Conservation (phyloP, 495 filamentous ascomycete genomes). For the Achaetomiella virescens region DNA sequence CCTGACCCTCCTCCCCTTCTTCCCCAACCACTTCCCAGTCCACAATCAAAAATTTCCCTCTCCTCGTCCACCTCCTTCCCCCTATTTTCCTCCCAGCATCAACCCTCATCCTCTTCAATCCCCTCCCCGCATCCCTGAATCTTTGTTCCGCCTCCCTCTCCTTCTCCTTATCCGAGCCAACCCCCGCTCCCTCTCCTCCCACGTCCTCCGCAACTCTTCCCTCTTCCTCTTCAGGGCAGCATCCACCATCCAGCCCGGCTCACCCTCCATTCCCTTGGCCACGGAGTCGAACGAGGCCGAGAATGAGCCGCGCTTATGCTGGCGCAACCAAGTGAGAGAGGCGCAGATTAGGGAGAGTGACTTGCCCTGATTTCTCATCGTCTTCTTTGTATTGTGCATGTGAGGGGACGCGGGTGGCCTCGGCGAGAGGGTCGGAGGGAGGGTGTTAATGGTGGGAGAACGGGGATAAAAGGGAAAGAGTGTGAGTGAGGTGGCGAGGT, state of each 20-base stretch:
- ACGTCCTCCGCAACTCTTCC: slow-evolving; percentile 56
- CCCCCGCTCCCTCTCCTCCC: slow-evolving; percentile 63
- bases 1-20: slow-evolving; percentile 24
- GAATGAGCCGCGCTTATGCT: slow-evolving; percentile 65
- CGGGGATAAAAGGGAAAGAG: no score
- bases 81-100: slow-evolving; percentile 25
- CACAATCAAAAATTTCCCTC: slow-evolving; percentile 65
- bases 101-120: slow-evolving; percentile 22
- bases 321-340: slow-evolving; percentile 86
- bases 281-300: slow-evolving; percentile 39
- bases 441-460: slow-evolving; percentile 8
- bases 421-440: no score
- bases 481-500: not conserved
- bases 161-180: slow-evolving; percentile 60
- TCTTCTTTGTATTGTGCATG: not conserved
- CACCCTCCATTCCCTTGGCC: slow-evolving; percentile 52
- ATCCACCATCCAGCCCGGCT: slow-evolving; percentile 87
- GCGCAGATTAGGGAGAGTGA: slow-evolving; percentile 92
- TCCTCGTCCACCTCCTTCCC: slow-evolving; percentile 52
- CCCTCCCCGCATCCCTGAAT: slow-evolving; percentile 29
- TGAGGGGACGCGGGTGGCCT: no score
- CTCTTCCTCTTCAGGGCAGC: slow-evolving; percentile 60
- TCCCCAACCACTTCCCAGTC: slow-evolving; percentile 77
- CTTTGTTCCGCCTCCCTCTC: slow-evolving; percentile 56
- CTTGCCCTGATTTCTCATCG: slow-evolving; percentile 61